phyloP scores from a whole-genome alignment of 805 yeast genomes.

The Candida boidinii region DNA sequence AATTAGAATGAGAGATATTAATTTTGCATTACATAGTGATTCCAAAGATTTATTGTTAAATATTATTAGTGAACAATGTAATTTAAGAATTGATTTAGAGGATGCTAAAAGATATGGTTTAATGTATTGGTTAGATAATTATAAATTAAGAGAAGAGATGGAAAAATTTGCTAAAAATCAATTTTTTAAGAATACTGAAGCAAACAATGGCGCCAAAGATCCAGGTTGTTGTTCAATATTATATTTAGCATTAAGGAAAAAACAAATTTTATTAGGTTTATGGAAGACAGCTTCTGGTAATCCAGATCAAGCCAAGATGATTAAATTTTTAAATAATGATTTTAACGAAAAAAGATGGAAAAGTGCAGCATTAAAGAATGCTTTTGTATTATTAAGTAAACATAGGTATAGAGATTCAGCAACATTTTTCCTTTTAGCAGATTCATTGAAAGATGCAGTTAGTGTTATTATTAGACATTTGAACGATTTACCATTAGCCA shows the following conservation, averaged over 20 bases:
- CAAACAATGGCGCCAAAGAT: constrained; percentile 42
- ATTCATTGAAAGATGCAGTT: constrained; percentile 66
- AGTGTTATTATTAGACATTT: constrained; percentile 63
- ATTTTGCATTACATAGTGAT: constrained; percentile 82
- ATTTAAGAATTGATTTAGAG: constrained; percentile 48
- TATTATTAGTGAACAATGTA: constrained; percentile 34
- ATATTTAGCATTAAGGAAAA: constrained; percentile 71
- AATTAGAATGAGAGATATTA: constrained; percentile 60
- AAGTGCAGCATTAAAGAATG: constrained; percentile 86
- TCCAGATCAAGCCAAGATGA: constrained; percentile 75
- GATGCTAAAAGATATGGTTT: constrained; percentile 53
- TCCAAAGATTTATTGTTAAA: constrained; percentile 60
- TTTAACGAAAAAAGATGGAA: constrained; percentile 72
- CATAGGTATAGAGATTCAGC: constrained; percentile 88
- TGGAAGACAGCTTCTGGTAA: constrained; percentile 77
- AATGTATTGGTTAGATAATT: constrained; percentile 57
- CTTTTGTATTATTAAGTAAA: constrained; percentile 81
- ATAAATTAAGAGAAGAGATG: constrained; percentile 38
- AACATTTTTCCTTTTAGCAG: constrained; percentile 75
- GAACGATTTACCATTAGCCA: constrained; percentile 62
- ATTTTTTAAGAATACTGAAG: constrained; percentile 33
- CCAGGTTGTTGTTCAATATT: constrained; percentile 70
- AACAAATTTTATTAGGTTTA: constrained; percentile 64
- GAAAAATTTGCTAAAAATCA: constrained; percentile 70
- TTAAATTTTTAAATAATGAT: constrained; percentile 69